Base-by-base conservation (phyloP, 1,139 yeast species). In the Suhomyces atakaporum region DNA sequence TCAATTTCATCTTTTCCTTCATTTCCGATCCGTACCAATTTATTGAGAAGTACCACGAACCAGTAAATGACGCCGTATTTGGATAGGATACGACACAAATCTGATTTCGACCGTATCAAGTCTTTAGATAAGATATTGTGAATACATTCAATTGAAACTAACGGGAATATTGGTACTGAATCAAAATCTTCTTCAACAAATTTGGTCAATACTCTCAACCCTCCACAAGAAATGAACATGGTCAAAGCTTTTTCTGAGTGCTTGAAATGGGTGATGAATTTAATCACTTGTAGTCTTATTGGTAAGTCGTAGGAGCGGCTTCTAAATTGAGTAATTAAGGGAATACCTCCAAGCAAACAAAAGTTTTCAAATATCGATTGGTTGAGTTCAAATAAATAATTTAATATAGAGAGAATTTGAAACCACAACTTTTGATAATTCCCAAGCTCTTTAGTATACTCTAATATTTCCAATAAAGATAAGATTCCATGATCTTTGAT, bases 291-390 rank as follows among this genome's bases (percentile, higher is more conserved):
- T 11, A 59, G 44, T 35, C 81, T 62, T 3, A 74, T 63, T 7
- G 53, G 57, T 5, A 53, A 38, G 14, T 66, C 65, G 44, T 60
- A 67, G 2, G 66, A 60, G 16, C 57, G 57, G 23, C 60, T 61
- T 10, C 75, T 56, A 43, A 76, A 70, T 35, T 67, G 69, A 1
- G 76, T 66, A 1, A 79, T 56, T 14, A 68, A 53, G 0, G 83
- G 79, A 14, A 80, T 69, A 0, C 85, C 85, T 3, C 84, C 84
- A 31, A 78, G 56, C 23, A 75, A 56, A 43, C 81, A 73, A 41
- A 77, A 74, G 48, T 67, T 75, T 41, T 76, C 81, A 44, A 75
- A 63, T 25, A 66, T 69, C 7, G 58, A 56, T 3, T 54, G 41
- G 44, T 66, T 60, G 11, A 51, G 52, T 20, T 56, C 67, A 39